Percentiles rank a stretch among this genome's conserved stretches.
These are phyloP conservation scores for Zea luxurians DNA, from an alignment of 176 grass and related monocot species.

Conservation along the genomic window DNA sequence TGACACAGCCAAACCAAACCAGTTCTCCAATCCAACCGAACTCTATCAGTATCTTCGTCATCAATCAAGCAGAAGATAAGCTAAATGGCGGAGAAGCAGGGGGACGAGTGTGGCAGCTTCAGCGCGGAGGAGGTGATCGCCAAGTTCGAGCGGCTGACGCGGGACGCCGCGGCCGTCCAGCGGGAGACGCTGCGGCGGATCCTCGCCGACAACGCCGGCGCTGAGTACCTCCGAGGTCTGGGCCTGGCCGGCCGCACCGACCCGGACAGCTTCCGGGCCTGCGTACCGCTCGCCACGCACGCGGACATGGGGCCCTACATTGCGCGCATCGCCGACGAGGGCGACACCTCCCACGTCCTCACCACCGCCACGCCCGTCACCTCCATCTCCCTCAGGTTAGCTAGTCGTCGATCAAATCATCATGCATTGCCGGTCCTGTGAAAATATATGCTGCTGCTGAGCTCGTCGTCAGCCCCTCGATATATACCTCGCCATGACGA, in stretches of 20 bases:
- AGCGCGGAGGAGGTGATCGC: slow-evolving; percentile 49
- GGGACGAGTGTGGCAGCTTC: slow-evolving; percentile 28
- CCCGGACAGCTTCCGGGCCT: not conserved
- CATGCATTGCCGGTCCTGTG: not conserved
- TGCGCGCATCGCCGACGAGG: slow-evolving; percentile 61
- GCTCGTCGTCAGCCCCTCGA: too few species aligned
- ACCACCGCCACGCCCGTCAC: slow-evolving; percentile 69
- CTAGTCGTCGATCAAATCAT: too few species aligned
- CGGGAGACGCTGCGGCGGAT: slow-evolving; percentile 60
- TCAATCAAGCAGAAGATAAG: too few species aligned
- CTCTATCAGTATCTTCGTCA: too few species aligned
- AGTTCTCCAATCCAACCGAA: too few species aligned
- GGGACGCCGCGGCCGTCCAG: slow-evolving; percentile 59
- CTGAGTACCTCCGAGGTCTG: slow-evolving; percentile 54
- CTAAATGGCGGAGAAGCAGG: slow-evolving; percentile 51
- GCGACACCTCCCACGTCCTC: slow-evolving; percentile 60
- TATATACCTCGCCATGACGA: not conserved
- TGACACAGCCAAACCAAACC: too few species aligned
- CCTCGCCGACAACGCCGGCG: slow-evolving; percentile 53
- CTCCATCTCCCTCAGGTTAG: slow-evolving; percentile 58
- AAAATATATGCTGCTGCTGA: not conserved
- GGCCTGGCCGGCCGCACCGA: slow-evolving; percentile 23
- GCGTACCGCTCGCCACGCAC: slow-evolving; percentile 15
- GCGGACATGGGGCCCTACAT: slow-evolving; percentile 59
- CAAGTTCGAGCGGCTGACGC: slow-evolving; percentile 66